These are phyloP conservation scores for Wickerhamiella siamensis DNA, from an alignment of 805 yeast species.

Conservation along the genomic window DNA sequence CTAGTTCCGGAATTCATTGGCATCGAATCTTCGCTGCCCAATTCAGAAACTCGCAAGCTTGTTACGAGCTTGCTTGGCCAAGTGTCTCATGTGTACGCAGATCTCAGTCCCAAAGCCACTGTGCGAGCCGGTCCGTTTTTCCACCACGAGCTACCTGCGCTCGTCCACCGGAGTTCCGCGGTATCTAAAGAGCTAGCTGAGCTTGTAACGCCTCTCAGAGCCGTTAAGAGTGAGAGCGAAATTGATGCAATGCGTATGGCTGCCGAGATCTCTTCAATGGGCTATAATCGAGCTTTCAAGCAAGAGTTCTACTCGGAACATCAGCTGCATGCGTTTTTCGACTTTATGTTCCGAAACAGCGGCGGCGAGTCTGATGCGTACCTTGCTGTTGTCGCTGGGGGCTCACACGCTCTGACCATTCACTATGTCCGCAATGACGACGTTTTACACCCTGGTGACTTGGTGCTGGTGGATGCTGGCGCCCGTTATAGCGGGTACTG, in stretches of 20 bases:
- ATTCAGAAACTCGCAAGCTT: conserved; percentile 6
- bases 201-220: conserved; percentile 30
- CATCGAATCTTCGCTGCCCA: conserved; percentile 54
- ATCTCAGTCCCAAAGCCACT: conserved; percentile 15
- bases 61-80: conserved; percentile 9
- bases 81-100: conserved; percentile 15
- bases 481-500: conserved; percentile 90
- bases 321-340: conserved; percentile 64
- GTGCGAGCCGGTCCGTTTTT: conserved; percentile 15
- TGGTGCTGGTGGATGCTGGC: conserved; percentile 89
- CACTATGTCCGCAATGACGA: conserved; percentile 93
- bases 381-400: conserved; percentile 93
- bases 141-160: conserved; percentile 14
- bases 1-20: conserved; percentile 77
- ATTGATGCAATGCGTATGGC: conserved; percentile 68
- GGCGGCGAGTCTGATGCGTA: conserved; percentile 89
- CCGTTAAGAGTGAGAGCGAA: conserved; percentile 64
- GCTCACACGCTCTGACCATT: conserved; percentile 74
- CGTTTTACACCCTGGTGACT: conserved; percentile 54
- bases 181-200: conserved; percentile 7
- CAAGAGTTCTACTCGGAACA: conserved; percentile 48
- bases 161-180: conserved; percentile 5
- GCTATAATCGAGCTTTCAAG: conserved; percentile 71
- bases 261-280: conserved; percentile 67
- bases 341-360: conserved; percentile 66